Conservation (phyloP, 306 rosid genomes). For the Vigna angularis region DNA sequence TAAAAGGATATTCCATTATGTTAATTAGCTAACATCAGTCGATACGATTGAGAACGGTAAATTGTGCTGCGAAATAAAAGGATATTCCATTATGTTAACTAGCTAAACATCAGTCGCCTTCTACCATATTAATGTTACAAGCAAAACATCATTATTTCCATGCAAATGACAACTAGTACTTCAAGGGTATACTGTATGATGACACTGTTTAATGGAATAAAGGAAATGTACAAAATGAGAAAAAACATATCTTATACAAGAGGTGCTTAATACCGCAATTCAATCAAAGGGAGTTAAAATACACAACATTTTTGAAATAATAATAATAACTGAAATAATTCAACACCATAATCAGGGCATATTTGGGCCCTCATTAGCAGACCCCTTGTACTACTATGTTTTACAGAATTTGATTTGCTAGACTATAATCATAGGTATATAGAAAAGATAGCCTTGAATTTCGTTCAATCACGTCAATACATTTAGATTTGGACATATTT, state of each 20-base stretch:
- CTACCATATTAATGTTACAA: too few relatives aligned
- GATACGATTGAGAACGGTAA: too few relatives aligned
- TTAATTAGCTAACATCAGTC: too few relatives aligned
- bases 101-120: too few relatives aligned
- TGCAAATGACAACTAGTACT: not conserved
- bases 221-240: not conserved
- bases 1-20: too few relatives aligned
- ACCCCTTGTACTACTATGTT: not conserved
- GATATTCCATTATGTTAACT: too few relatives aligned
- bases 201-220: not conserved
- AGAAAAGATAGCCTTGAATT: not conserved
- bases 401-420: not conserved
- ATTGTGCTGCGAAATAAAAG: too few relatives aligned
- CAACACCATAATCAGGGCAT: not conserved
- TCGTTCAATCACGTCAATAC: not conserved
- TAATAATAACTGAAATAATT: not conserved
- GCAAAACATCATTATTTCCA: not conserved
- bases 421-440: slow-evolving; percentile 1
- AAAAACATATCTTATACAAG: not conserved
- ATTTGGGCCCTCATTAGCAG: not conserved
- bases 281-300: not conserved
- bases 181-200: not conserved
- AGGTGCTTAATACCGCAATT: not conserved
- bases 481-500: not conserved
- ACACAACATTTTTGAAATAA: too few relatives aligned